Evolutionary conservation across 495 filamentous ascomycete species (phyloP).

Genomic region (Xylaria longipes): DNA sequence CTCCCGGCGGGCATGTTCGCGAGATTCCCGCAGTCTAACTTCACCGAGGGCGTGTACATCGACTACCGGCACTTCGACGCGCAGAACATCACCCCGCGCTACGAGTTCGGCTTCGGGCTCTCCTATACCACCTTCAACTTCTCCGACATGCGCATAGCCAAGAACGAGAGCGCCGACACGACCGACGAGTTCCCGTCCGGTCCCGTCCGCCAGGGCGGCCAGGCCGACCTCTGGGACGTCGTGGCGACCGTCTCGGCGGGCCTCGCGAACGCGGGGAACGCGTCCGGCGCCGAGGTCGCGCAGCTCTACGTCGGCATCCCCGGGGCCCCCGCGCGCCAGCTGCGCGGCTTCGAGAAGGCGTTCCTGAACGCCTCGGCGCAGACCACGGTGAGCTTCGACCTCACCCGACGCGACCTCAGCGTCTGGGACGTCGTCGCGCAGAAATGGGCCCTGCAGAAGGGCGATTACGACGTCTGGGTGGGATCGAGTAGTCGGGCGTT

Average conservation of each 20-base stretch:
- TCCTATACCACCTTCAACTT: slow-evolving; percentile 64
- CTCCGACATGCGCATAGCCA: slow-evolving; percentile 37
- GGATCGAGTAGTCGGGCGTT: slow-evolving; percentile 66
- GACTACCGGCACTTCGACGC: slow-evolving; percentile 65
- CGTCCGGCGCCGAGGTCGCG: slow-evolving; percentile 50
- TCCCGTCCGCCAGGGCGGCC: slow-evolving; percentile 53
- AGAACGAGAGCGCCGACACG: not conserved
- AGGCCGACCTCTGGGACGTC: slow-evolving; percentile 53
- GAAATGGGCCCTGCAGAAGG: slow-evolving; percentile 53
- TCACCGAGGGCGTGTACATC: slow-evolving; percentile 58
- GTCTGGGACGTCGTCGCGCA: slow-evolving; percentile 59
- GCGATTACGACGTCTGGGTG: slow-evolving; percentile 39
- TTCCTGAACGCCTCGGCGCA: slow-evolving; percentile 44
- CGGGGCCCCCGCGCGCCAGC: slow-evolving; percentile 53
- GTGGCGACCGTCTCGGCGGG: slow-evolving; percentile 49
- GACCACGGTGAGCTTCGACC: slow-evolving; percentile 45
- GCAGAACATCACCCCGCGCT: slow-evolving; percentile 60
- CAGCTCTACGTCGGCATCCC: slow-evolving; percentile 62
- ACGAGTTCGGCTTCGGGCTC: slow-evolving; percentile 68
- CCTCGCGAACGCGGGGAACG: slow-evolving; percentile 55
- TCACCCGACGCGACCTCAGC: slow-evolving; percentile 63
- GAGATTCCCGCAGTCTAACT: slow-evolving; percentile 53
- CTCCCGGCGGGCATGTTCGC: slow-evolving; percentile 19
- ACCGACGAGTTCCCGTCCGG: slow-evolving; percentile 31
- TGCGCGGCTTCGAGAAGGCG: slow-evolving; percentile 64